Evolutionary conservation across 345 rosid genomes (phyloP), one percentile per base, ranked within the genome.

Genomic region (Clausena lansium): DNA sequence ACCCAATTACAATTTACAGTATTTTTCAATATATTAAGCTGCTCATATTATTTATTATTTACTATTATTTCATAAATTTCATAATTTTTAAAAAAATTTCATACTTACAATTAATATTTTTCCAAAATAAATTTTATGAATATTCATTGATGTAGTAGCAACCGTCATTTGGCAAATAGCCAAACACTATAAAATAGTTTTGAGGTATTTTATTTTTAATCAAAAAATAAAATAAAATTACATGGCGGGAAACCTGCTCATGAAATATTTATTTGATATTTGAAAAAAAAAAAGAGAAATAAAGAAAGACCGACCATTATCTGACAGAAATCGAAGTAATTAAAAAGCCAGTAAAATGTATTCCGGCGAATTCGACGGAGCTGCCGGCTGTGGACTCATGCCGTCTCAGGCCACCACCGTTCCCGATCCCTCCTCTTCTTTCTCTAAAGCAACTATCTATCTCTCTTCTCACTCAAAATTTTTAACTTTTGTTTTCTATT

Each of bases 351-450:
- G 25, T 35, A 73, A 45, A 73, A 91, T 90, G 98, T 80, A 85
- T 81, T 81, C 88, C 14, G 82, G 92, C 87, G 89, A 93, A 6
- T 93, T 91, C 80, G 96, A 93, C 83, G 89, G 97, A 72, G 89
- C 85, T 61, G 89, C 94, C 85, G 99, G 99, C 73, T 98, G 97
- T 11, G 94, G 99, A 25, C 91, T 92, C 80, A 92, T 93, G 98
- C 97, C 95, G 7, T 90, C 94, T 75, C 91, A 90, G 88, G 47
- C 91, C 36, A 88, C 89, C 14, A 85, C 88, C 47, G 78, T 74
- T 63, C 88, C 87, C 13, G 88, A 84, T 83, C 83, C 87, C 25
- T 80, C 88, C 52, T 82, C 77, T 63, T 74, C 91, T 39, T 68
- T 85, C 54, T 87, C 83, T 75, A 95, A 84, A 83, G 98, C 91